These are phyloP conservation scores for Xylaria scruposa DNA, from an alignment of 495 filamentous ascomycete species.

Conservation along the genomic window DNA sequence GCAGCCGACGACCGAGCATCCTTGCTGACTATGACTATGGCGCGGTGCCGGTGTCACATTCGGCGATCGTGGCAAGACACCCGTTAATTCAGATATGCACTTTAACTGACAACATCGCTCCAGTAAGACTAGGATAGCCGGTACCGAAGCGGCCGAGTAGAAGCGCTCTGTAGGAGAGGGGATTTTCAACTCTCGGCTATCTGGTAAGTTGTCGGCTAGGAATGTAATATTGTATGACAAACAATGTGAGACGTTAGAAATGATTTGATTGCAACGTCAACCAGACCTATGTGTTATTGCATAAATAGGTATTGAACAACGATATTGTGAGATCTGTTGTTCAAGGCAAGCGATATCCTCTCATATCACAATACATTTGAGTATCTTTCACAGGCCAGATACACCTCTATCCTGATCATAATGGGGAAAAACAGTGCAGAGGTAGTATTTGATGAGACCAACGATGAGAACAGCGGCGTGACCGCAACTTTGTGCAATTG, in stretches of 20 bases:
- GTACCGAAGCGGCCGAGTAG: background rate
- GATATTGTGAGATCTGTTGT: background rate
- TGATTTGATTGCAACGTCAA: background rate
- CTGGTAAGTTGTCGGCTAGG: background rate
- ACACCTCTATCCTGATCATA: background rate
- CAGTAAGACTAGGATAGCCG: background rate
- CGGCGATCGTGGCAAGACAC: background rate
- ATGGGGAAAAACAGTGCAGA: slow-evolving; percentile 14
- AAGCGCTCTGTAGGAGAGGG: background rate
- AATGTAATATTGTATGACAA: slow-evolving; percentile 1
- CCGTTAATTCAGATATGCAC: slow-evolving; percentile 1
- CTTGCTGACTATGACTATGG: background rate
- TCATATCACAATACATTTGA: background rate
- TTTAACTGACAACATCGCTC: background rate
- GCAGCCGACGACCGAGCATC: slow-evolving; percentile 2
- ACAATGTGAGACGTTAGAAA: background rate
- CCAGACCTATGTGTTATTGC: background rate
- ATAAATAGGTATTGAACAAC: slow-evolving; percentile 7
- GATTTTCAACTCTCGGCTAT: background rate
- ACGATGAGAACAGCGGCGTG: slow-evolving; percentile 20
- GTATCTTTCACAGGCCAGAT: background rate
- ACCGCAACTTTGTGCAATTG: slow-evolving; percentile 23
- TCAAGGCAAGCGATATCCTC: background rate
- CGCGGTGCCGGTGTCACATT: background rate
- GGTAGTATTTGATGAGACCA: slow-evolving; percentile 15